Percentiles rank a stretch among this genome's conserved stretches.
phyloP scores from a whole-genome alignment of 257 asterid species.

The Primulina tabacum region DNA sequence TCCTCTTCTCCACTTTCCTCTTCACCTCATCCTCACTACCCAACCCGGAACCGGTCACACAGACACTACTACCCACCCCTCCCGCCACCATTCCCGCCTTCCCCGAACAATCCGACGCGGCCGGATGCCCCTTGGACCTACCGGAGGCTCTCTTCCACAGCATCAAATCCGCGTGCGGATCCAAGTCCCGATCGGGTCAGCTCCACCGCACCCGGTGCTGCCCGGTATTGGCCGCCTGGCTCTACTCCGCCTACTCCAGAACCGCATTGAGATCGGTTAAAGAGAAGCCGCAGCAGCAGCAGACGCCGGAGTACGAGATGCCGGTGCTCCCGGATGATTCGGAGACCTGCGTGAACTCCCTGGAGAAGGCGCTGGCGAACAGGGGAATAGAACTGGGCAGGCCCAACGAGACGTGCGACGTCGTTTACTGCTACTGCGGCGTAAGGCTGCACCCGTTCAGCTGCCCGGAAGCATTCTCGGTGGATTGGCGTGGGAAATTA shows the following conservation, averaged over 20 bases:
- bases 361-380: constrained; percentile 65
- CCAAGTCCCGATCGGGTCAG: constrained; percentile 47
- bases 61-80: constrained; percentile 47
- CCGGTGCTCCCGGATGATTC: constrained; percentile 90
- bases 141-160: constrained; percentile 65
- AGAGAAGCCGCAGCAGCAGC: constrained; percentile 27
- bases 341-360: constrained; percentile 72
- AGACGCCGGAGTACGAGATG: constrained; percentile 61
- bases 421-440: constrained; percentile 80
- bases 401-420: constrained; percentile 81
- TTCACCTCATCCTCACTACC: constrained; percentile 37
- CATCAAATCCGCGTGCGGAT: constrained; percentile 62
- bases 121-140: constrained; percentile 74
- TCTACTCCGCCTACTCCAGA: constrained; percentile 76
- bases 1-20: constrained; percentile 34
- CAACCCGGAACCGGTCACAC: constrained; percentile 66
- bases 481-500: constrained; percentile 48
- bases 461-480: constrained; percentile 70
- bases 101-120: constrained; percentile 75
- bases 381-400: constrained; percentile 48
- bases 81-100: constrained; percentile 92
- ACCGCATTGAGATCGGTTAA: constrained; percentile 53
- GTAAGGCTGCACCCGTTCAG: constrained; percentile 72
- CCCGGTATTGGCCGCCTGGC: constrained; percentile 91
- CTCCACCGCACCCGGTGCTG: constrained; percentile 83